These are phyloP conservation scores for Clausena lansium DNA, from an alignment of 345 rosid genomes.

Conservation along the genomic window DNA sequence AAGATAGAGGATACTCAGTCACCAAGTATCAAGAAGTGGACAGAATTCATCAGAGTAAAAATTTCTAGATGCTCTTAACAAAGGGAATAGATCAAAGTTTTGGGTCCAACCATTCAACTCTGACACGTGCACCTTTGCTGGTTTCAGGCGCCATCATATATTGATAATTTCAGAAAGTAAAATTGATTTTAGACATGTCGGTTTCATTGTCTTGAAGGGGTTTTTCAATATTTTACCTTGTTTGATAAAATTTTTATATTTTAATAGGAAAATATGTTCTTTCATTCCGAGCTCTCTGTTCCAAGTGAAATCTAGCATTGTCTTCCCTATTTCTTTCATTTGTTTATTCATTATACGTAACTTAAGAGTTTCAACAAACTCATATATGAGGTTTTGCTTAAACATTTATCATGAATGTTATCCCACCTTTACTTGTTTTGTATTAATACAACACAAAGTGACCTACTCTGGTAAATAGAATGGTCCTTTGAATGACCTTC, in stretches of 20 bases:
- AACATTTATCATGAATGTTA: too few species aligned
- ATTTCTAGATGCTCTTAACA: background rate
- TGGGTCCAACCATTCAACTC: constrained; percentile 10
- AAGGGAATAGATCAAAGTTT: constrained; percentile 25
- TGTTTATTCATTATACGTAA: background rate
- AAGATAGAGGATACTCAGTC: constrained; percentile 41
- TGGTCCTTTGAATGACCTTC: background rate
- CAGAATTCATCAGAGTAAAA: constrained; percentile 24
- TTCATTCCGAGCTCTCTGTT: constrained; percentile 20
- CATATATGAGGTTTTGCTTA: too few species aligned
- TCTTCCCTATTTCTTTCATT: background rate
- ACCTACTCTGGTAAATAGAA: background rate
- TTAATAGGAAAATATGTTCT: constrained; percentile 10
- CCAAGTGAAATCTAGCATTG: background rate
- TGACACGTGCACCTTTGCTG: constrained; percentile 10
- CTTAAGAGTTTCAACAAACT: background rate
- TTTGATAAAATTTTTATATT: constrained; percentile 3
- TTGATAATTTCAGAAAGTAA: constrained; percentile 11
- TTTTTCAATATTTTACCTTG: background rate
- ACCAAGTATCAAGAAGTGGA: constrained; percentile 33
- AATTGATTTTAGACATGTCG: constrained; percentile 8
- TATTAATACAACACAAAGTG: background rate
- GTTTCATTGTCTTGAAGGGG: constrained; percentile 7
- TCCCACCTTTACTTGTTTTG: background rate
- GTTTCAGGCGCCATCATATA: constrained; percentile 19